Conservation (phyloP, 2,329 filamentous ascomycete species). For the Ascochyta viciae-villosae region DNA sequence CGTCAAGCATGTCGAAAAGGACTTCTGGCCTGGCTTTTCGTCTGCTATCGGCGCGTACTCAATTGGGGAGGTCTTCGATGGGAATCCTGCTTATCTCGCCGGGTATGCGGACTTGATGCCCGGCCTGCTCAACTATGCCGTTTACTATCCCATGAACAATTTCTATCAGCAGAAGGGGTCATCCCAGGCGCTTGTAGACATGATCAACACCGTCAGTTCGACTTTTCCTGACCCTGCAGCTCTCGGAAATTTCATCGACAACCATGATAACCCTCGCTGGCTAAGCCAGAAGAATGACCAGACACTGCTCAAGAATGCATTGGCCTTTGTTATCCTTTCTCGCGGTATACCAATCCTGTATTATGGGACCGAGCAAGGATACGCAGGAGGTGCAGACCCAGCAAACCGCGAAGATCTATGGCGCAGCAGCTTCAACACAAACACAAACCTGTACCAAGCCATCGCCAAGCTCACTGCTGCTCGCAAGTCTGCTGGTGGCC, state of each 20-base stretch:
- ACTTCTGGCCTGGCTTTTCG: conserved; percentile 64
- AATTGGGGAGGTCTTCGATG: conserved; percentile 67
- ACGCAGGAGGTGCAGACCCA: conserved; percentile 47
- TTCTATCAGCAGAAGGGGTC: conserved; percentile 45
- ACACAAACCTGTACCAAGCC: conserved; percentile 38
- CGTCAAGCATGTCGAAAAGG: conserved; percentile 66
- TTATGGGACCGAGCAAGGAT: conserved; percentile 50
- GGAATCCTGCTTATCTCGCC: conserved; percentile 59
- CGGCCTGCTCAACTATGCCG: conserved; percentile 68
- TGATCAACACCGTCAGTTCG: conserved; percentile 43
- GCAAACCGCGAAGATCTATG: conserved; percentile 52
- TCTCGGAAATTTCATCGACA: conserved; percentile 49
- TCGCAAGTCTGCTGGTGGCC: conserved; percentile 49
- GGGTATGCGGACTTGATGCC: conserved; percentile 63
- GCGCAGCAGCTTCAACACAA: conserved; percentile 46
- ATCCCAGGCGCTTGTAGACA: conserved; percentile 44
- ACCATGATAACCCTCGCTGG: conserved; percentile 51
- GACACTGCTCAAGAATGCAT: conserved; percentile 48
- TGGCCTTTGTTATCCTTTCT: conserved; percentile 48
- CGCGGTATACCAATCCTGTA: conserved; percentile 52
- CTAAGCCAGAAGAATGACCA: conserved; percentile 46
- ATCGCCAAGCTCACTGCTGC: conserved; percentile 37
- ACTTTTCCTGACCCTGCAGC: conserved; percentile 45
- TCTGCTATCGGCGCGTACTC: conserved; percentile 64
- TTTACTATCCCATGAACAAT: conserved; percentile 52